Evolutionary conservation across 495 filamentous ascomycete genomes (phyloP).

Genomic region (Neurospora tetraspora): DNA sequence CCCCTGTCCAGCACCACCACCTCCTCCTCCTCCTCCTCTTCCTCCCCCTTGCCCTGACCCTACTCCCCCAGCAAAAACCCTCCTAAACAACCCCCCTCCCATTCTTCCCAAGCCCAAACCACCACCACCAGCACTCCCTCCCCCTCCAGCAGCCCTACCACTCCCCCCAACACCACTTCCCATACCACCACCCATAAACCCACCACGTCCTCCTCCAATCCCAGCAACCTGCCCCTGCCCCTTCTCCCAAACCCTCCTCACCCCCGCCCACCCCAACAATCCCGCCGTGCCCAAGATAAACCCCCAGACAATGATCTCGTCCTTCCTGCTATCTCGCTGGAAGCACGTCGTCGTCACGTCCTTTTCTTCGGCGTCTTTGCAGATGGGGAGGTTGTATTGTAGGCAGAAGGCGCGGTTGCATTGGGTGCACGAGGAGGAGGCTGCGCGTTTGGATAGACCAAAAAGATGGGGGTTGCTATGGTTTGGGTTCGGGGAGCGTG

Average conservation of each 20-base stretch:
- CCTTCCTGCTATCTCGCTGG: conserved; percentile 83
- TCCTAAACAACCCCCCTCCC: background rate
- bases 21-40: background rate
- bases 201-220: background rate
- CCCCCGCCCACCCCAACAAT: conserved; percentile 67
- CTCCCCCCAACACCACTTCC: background rate
- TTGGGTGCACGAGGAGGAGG: conserved; percentile 53
- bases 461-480: background rate
- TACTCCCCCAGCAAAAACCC: background rate
- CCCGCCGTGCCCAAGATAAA: conserved; percentile 85
- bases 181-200: background rate
- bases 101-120: background rate
- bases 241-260: conserved; percentile 43
- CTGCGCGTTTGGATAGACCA: conserved; percentile 14
- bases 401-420: conserved; percentile 92
- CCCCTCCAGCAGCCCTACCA: background rate
- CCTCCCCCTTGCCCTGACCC: background rate
- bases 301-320: conserved; percentile 81
- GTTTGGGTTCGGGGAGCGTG: background rate
- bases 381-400: conserved; percentile 72
- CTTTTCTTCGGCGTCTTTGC: conserved; percentile 72
- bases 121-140: background rate
- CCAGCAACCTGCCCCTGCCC: conserved; percentile 27
- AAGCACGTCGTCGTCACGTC: conserved; percentile 89
- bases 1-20: background rate